phyloP scores from a whole-genome alignment of 345 rosid species.

The Mangifera indica region DNA sequence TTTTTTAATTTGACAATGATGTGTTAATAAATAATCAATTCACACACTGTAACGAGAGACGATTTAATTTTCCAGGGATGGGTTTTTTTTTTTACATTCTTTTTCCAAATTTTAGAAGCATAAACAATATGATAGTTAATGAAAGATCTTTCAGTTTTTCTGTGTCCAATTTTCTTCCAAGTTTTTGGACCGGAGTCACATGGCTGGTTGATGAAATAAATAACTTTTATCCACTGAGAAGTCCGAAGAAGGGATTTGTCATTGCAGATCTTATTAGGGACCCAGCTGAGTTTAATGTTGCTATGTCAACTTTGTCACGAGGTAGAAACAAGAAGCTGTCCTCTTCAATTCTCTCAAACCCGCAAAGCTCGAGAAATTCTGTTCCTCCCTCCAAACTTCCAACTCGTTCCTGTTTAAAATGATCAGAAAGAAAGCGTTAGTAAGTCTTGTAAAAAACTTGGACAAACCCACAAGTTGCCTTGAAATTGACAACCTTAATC shows the following conservation, averaged over 20 bases:
- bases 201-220: conserved; percentile 7
- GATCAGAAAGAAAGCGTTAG: neutral
- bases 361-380: conserved; percentile 85
- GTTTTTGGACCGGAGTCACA: neutral
- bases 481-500: neutral
- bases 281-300: conserved; percentile 51
- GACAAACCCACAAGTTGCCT: neutral
- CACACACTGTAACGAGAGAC: too few species aligned
- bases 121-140: too few species aligned
- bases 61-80: neutral
- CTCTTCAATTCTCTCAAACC: conserved; percentile 59
- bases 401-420: conserved; percentile 52
- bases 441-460: neutral
- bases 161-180: neutral
- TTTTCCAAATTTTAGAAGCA: too few species aligned
- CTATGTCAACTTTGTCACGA: conserved; percentile 41
- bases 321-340: conserved; percentile 52
- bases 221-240: conserved; percentile 32
- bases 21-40: too few species aligned
- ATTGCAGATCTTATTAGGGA: conserved; percentile 52
- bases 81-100: neutral
- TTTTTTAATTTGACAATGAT: too few species aligned
- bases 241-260: conserved; percentile 77
- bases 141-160: neutral
- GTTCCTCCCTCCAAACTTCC: conserved; percentile 55